phyloP scores from a whole-genome alignment of 176 grass and related monocot species.

The Carex littledalei region DNA sequence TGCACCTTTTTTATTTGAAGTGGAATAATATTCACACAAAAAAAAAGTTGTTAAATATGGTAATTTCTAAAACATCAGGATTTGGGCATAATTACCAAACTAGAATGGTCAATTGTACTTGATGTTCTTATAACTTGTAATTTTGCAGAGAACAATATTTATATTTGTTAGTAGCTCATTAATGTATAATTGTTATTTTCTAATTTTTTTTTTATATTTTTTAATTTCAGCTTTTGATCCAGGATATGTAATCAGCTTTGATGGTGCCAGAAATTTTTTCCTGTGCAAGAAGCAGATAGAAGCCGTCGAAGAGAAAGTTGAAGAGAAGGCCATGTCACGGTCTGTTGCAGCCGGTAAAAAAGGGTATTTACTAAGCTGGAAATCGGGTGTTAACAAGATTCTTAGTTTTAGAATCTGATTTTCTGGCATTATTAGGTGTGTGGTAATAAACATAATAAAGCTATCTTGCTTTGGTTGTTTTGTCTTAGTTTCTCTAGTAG shows the following conservation, averaged over 20 bases:
- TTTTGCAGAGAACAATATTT: not conserved
- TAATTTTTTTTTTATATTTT: not conserved
- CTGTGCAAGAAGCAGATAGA: constrained; percentile 45
- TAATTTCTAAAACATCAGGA: not conserved
- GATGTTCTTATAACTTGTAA: not conserved
- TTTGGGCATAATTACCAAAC: not conserved
- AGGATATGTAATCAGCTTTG: constrained; percentile 42
- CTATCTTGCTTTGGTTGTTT: not conserved
- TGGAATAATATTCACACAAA: not conserved
- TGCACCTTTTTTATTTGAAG: not conserved
- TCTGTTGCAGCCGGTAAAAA: not conserved
- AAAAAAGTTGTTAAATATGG: not conserved
- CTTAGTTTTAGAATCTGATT: constrained; percentile 55
- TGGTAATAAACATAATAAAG: not conserved
- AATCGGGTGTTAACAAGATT: constrained; percentile 49
- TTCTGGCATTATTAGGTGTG: not conserved
- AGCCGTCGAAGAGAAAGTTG: not conserved
- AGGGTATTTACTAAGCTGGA: constrained; percentile 40
- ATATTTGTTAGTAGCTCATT: not conserved
- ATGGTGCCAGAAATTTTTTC: constrained; percentile 54
- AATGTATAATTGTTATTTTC: not conserved
- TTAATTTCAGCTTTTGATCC: constrained; percentile 31
- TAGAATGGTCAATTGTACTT: not conserved
- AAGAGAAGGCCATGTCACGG: not conserved
- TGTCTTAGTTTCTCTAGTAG: not conserved